Evolutionary conservation across 1,139 yeast genomes (phyloP).

Genomic region (Nakaseomyces kungkrabaensis): DNA sequence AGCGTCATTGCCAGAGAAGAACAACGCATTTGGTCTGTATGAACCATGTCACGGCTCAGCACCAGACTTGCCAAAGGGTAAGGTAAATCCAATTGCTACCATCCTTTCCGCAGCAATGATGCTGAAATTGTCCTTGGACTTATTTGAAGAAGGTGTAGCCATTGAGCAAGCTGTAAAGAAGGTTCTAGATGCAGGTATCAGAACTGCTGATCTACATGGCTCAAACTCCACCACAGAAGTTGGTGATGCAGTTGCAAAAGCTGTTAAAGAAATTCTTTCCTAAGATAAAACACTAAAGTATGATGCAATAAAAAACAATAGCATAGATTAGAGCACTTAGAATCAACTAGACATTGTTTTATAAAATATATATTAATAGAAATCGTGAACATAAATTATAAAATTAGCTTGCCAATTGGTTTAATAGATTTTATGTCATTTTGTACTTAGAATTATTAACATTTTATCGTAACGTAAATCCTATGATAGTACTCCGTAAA

Average conservation of each 20-base stretch:
- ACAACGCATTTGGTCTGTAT: slow-evolving; percentile 87
- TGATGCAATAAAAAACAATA: too few relatives aligned
- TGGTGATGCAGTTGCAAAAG: slow-evolving; percentile 81
- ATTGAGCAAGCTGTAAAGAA: slow-evolving; percentile 79
- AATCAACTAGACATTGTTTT: too few relatives aligned
- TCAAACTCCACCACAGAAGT: slow-evolving; percentile 71
- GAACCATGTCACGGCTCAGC: slow-evolving; percentile 99
- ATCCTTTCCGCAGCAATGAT: slow-evolving; percentile 94
- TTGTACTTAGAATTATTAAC: too few relatives aligned
- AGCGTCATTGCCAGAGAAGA: slow-evolving; percentile 89
- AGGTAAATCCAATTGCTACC: slow-evolving; percentile 92
- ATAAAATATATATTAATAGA: too few relatives aligned
- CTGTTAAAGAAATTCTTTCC: slow-evolving; percentile 46
- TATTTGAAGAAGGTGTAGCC: slow-evolving; percentile 77
- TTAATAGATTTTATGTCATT: too few relatives aligned
- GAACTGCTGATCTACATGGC: slow-evolving; percentile 90
- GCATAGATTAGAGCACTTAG: too few relatives aligned
- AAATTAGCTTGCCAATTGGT: too few relatives aligned
- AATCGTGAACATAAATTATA: too few relatives aligned
- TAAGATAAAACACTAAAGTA: not conserved
- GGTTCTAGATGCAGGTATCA: slow-evolving; percentile 72
- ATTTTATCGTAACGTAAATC: too few relatives aligned
- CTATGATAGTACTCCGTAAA: too few relatives aligned
- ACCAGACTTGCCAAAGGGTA: slow-evolving; percentile 78
- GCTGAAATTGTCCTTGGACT: slow-evolving; percentile 80